Percentiles rank a stretch among this genome's conserved stretches.
Evolutionary conservation across 441 rosid species (phyloP).

Genomic region (Erodium moschatum): DNA sequence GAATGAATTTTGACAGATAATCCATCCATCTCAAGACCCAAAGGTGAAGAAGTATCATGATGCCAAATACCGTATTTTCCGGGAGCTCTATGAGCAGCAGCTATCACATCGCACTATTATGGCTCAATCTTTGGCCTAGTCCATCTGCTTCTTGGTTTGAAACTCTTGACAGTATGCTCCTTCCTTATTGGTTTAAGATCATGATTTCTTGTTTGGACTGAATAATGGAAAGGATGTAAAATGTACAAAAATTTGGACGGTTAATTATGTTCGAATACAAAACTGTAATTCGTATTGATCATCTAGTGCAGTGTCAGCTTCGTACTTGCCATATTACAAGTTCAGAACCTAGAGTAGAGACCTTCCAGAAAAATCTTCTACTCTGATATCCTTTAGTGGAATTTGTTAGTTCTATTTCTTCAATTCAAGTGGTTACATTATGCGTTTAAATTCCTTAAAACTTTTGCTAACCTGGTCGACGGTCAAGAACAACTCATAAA

Average conservation of each 20-base stretch:
- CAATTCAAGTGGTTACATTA: too few species aligned
- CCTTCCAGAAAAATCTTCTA: too few species aligned
- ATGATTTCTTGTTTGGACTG: neutral
- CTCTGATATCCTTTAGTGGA: too few species aligned
- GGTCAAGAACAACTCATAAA: too few species aligned
- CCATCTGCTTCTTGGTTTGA: neutral
- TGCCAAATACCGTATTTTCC: slow-evolving; percentile 68
- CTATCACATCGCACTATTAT: slow-evolving; percentile 57
- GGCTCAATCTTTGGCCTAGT: slow-evolving; percentile 54
- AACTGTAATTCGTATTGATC: too few species aligned
- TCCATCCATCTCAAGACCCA: slow-evolving; percentile 63
- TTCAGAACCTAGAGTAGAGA: too few species aligned
- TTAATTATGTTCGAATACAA: too few species aligned
- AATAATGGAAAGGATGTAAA: neutral
- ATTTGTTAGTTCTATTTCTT: too few species aligned
- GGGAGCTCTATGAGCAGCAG: slow-evolving; percentile 63
- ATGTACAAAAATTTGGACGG: neutral
- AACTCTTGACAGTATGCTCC: neutral
- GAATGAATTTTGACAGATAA: slow-evolving; percentile 38
- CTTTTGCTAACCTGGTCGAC: too few species aligned
- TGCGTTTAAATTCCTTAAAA: too few species aligned
- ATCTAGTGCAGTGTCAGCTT: too few species aligned
- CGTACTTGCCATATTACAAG: too few species aligned
- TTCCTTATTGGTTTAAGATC: neutral
- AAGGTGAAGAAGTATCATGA: slow-evolving; percentile 81